Evolutionary conservation across 768 basidiomycete species (phyloP).

Genomic region (Amanita thiersii): DNA sequence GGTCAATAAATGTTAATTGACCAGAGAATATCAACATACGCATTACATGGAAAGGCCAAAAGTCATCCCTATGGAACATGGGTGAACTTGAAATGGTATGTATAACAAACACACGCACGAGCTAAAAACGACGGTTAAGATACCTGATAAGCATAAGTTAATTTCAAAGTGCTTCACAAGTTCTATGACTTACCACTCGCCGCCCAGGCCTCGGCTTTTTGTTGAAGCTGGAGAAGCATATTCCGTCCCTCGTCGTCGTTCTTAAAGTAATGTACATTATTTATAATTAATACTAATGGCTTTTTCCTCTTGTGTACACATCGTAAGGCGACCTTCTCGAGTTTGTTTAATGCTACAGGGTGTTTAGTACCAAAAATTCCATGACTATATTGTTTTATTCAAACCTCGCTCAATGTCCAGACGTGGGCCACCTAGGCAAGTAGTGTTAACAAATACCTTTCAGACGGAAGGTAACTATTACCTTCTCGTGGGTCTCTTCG

Average conservation of each 20-base stretch:
- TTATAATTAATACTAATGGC: conserved; percentile 75
- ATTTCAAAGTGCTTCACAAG: conserved; percentile 1
- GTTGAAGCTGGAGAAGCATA: conserved; percentile 81
- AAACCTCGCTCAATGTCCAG: conserved; percentile 77
- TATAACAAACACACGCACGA: conserved; percentile 34
- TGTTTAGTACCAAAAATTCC: background rate
- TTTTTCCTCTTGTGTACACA: conserved; percentile 46
- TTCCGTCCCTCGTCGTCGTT: conserved; percentile 72
- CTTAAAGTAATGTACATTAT: conserved; percentile 69
- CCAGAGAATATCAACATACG: conserved; percentile 25
- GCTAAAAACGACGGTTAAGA: conserved; percentile 73
- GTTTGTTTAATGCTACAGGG: conserved; percentile 61
- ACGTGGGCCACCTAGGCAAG: conserved; percentile 53
- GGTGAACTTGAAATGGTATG: conserved; percentile 12
- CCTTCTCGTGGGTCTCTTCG: conserved; percentile 79
- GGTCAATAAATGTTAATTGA: conserved; percentile 2
- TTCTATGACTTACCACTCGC: conserved; percentile 48
- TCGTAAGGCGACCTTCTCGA: conserved; percentile 77
- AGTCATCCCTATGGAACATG: conserved; percentile 58
- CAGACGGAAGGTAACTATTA: conserved; percentile 10
- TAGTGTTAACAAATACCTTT: background rate
- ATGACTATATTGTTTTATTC: conserved; percentile 3
- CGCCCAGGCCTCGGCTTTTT: conserved; percentile 81
- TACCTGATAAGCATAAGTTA: conserved; percentile 31
- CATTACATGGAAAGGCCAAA: conserved; percentile 70